These are phyloP conservation scores for Colletotrichum tofieldiae DNA, from an alignment of 2,329 filamentous ascomycete species.

Conservation along the genomic window DNA sequence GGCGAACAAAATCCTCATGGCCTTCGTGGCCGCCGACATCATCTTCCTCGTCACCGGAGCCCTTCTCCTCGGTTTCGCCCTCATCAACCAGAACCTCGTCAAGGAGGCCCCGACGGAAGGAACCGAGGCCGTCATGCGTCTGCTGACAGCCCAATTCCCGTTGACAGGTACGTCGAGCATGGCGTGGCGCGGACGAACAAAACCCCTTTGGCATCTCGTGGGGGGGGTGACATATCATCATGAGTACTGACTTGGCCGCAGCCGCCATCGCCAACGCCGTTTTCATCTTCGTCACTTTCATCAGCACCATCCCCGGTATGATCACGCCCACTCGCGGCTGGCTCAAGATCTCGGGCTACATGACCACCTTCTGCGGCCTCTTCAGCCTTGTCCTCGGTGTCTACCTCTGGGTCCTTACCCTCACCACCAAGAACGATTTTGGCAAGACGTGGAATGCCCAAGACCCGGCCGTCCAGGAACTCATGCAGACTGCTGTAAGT, in stretches of 20 bases:
- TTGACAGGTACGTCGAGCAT: conserved; percentile 58
- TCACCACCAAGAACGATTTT: conserved; percentile 77
- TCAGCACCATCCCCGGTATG: conserved; percentile 80
- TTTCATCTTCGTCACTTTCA: conserved; percentile 80
- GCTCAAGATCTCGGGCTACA: conserved; percentile 79
- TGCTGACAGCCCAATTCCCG: conserved; percentile 69
- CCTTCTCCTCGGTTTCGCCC: conserved; percentile 69
- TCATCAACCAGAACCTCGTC: conserved; percentile 66
- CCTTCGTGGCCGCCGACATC: conserved; percentile 64
- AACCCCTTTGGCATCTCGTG: not conserved
- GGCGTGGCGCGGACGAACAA: not conserved
- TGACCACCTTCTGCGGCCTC: conserved; percentile 73
- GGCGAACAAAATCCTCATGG: conserved; percentile 69
- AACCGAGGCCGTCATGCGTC: conserved; percentile 63
- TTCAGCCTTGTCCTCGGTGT: conserved; percentile 79
- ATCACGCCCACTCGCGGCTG: conserved; percentile 77
- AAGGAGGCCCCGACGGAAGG: conserved; percentile 62
- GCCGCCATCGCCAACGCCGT: conserved; percentile 81
- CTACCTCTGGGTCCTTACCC: conserved; percentile 80
- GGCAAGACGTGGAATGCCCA: conserved; percentile 73
- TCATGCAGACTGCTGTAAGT: conserved; percentile 80
- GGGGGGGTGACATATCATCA: not conserved
- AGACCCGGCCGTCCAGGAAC: conserved; percentile 70
- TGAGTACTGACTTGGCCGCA: conserved; percentile 48
- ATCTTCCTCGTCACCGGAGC: conserved; percentile 69